Evolutionary conservation across 129 eudicot genomes (phyloP).

Genomic region (Cynara cardunculus): DNA sequence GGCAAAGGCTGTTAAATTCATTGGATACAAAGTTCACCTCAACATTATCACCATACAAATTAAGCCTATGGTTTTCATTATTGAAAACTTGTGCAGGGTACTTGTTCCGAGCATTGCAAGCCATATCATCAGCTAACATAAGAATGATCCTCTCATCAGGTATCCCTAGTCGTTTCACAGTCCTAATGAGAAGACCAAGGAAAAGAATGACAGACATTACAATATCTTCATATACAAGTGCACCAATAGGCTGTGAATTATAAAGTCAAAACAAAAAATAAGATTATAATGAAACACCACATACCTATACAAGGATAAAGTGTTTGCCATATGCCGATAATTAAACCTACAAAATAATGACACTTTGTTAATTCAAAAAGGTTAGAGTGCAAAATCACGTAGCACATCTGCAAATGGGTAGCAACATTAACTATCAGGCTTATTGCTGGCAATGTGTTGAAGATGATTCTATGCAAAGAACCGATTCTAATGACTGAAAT

Average conservation of each 20-base stretch:
- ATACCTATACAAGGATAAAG: constrained; percentile 89
- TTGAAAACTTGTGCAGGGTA: constrained; percentile 99
- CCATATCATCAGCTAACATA: constrained; percentile 99
- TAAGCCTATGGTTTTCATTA: constrained; percentile 93
- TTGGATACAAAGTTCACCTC: constrained; percentile 51
- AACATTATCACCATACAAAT: constrained; percentile 97
- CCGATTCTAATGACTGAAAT: neutral
- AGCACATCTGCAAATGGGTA: neutral
- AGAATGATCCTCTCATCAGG: constrained; percentile 98
- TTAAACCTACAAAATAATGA: constrained; percentile 62
- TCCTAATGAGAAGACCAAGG: constrained; percentile 44
- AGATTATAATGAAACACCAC: neutral
- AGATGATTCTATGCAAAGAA: neutral
- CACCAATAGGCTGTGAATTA: neutral
- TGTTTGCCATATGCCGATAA: constrained; percentile 97
- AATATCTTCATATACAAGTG: neutral
- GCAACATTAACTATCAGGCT: neutral
- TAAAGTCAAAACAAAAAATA: neutral
- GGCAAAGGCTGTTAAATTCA: neutral
- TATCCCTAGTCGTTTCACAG: constrained; percentile 91
- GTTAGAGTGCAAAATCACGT: constrained; percentile 1
- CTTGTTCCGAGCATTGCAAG: constrained; percentile 94
- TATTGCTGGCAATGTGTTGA: neutral
- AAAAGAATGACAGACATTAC: neutral
- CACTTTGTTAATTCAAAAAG: neutral